A percentile compares a stretch with the other conserved stretches of the same genome.
These are phyloP conservation scores for Debaryomycetaceae sp. DNA, from an alignment of 1,139 yeast genomes.

Conservation along the genomic window DNA sequence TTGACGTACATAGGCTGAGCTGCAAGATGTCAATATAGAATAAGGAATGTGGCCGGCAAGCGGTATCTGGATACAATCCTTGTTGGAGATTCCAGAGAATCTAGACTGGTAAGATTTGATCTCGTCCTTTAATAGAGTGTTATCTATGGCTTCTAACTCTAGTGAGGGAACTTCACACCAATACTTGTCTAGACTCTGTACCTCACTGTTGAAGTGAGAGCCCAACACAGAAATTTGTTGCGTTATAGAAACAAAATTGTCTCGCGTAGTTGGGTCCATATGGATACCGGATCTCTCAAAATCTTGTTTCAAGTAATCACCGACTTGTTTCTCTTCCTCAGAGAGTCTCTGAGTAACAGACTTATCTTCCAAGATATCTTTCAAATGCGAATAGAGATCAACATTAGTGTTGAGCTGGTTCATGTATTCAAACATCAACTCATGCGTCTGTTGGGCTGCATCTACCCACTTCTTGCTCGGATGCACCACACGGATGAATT, in stretches of 20 bases:
- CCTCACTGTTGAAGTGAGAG: slow-evolving; percentile 66
- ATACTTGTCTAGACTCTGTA: slow-evolving; percentile 39
- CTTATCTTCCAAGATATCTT: slow-evolving; percentile 48
- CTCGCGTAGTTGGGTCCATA: slow-evolving; percentile 65
- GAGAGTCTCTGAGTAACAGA: slow-evolving; percentile 38
- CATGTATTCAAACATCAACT: slow-evolving; percentile 90
- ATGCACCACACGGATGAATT: slow-evolving; percentile 85
- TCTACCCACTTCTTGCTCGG: slow-evolving; percentile 68
- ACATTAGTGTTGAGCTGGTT: slow-evolving; percentile 85
- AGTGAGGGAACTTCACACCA: slow-evolving; percentile 34
- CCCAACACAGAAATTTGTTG: slow-evolving; percentile 81
- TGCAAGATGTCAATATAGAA: slow-evolving; percentile 58
- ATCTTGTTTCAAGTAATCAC: slow-evolving; percentile 74
- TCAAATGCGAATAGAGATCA: slow-evolving; percentile 60
- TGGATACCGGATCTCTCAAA: slow-evolving; percentile 89
- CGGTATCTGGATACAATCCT: slow-evolving; percentile 35
- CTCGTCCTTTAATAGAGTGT: slow-evolving; percentile 19
- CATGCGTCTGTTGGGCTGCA: slow-evolving; percentile 89
- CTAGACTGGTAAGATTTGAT: slow-evolving; percentile 25
- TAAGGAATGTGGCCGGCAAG: slow-evolving; percentile 68
- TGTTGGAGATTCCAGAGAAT: slow-evolving; percentile 10
- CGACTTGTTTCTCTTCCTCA: slow-evolving; percentile 79
- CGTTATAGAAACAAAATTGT: slow-evolving; percentile 71
- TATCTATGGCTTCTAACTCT: slow-evolving; percentile 30
- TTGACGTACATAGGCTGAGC: slow-evolving; percentile 56